Percentiles rank a stretch among this genome's conserved stretches.
Evolutionary conservation across 306 rosid genomes (phyloP).

Genomic region (Purshia tridentata): DNA sequence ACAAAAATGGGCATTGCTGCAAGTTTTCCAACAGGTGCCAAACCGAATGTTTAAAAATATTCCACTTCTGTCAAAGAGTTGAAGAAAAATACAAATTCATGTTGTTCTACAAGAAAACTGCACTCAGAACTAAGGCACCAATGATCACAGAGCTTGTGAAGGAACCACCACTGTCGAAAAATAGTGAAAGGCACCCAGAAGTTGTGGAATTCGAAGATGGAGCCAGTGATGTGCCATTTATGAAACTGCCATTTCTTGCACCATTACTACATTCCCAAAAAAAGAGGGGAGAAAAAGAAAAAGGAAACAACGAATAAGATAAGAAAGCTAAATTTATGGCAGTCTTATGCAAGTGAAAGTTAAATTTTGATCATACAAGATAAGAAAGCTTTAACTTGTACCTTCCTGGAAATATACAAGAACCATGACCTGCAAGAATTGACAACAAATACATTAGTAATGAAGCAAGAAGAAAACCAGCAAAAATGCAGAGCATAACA

Average conservation of each 20-base stretch:
- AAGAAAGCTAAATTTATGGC: no score
- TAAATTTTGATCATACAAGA: neutral
- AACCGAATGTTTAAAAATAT: slow-evolving; percentile 27
- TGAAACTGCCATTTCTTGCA: slow-evolving; percentile 55
- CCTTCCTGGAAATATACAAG: slow-evolving; percentile 86
- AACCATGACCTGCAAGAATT: slow-evolving; percentile 64
- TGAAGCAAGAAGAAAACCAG: neutral
- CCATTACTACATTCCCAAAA: slow-evolving; percentile 52
- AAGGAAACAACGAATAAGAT: no score
- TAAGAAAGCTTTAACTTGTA: slow-evolving; percentile 22
- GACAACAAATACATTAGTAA: slow-evolving; percentile 26
- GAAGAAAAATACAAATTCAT: slow-evolving; percentile 16
- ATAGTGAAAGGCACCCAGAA: slow-evolving; percentile 55
- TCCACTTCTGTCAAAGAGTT: slow-evolving; percentile 23
- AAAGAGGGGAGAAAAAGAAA: neutral
- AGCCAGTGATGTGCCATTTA: slow-evolving; percentile 57
- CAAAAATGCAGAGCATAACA: neutral
- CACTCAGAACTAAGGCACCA: slow-evolving; percentile 41
- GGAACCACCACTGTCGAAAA: slow-evolving; percentile 39
- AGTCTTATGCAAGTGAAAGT: slow-evolving; percentile 1
- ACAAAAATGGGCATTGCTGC: slow-evolving; percentile 59
- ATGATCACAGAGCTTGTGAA: slow-evolving; percentile 49
- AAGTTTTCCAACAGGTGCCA: slow-evolving; percentile 31
- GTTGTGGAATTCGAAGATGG: slow-evolving; percentile 64
- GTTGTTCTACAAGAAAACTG: slow-evolving; percentile 46